Evolutionary conservation across 331 rosid species (phyloP).

Genomic region (Telfairia occidentalis): DNA sequence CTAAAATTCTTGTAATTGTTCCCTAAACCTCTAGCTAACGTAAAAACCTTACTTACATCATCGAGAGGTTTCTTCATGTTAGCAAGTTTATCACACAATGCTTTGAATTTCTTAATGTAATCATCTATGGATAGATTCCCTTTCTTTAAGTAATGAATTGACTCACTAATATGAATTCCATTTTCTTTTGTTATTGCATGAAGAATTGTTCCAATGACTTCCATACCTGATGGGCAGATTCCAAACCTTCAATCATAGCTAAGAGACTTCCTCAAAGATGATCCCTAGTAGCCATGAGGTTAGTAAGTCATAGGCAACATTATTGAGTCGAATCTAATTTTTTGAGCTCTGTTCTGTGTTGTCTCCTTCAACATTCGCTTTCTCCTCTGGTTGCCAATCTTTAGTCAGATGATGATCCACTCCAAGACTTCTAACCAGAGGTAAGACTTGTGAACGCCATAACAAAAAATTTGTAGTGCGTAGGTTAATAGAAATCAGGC

Average conservation of each 20-base stretch:
- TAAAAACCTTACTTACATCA: no score
- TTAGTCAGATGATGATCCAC: background rate
- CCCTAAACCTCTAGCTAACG: no score
- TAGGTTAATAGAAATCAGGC: background rate
- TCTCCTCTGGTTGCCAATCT: background rate
- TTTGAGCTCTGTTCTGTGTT: background rate
- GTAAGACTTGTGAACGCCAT: background rate
- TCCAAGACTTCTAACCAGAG: background rate
- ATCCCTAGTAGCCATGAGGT: no score
- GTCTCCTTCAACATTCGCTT: no score
- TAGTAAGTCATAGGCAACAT: background rate
- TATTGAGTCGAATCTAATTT: no score
- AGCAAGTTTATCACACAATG: no score
- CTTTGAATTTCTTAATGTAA: no score
- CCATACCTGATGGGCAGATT: background rate
- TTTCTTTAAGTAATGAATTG: no score
- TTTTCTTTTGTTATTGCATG: background rate
- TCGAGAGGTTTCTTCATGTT: no score
- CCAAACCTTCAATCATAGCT: background rate
- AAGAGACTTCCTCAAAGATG: no score
- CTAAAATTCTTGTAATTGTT: no score
- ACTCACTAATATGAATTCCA: no score
- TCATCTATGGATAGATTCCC: background rate
- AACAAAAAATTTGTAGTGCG: background rate
- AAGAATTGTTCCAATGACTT: background rate